Evolutionary conservation across 2,329 filamentous ascomycete genomes (phyloP).

Genomic region (Tricladium varicosporioides): DNA sequence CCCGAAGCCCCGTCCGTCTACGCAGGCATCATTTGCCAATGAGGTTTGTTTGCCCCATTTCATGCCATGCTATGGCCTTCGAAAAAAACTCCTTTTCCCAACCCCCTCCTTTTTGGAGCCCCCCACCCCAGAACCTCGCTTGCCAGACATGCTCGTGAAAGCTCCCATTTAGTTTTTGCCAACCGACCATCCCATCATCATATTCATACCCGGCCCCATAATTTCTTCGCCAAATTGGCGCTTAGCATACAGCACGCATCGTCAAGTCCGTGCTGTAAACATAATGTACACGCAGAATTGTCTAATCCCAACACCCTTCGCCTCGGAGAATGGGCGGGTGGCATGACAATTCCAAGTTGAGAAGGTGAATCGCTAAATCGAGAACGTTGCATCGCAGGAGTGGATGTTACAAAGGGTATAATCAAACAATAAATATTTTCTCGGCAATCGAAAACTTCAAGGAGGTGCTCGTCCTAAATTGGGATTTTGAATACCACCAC

Average conservation of each 20-base stretch:
- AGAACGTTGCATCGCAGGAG: background rate
- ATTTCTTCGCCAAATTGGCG: background rate
- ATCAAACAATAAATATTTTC: background rate
- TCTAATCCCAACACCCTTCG: background rate
- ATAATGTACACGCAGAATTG: background rate
- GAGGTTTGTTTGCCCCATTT: too few species aligned
- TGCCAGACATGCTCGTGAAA: too few species aligned
- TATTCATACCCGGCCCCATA: conserved; percentile 1
- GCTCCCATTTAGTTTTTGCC: background rate
- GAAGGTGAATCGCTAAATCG: background rate
- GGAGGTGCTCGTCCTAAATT: conserved; percentile 27
- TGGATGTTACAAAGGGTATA: background rate
- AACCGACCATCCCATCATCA: conserved; percentile 2
- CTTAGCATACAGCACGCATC: background rate
- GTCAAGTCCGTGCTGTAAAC: background rate
- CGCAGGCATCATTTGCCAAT: too few species aligned
- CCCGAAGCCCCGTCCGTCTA: too few species aligned
- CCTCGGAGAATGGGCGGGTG: background rate
- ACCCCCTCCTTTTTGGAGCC: too few species aligned
- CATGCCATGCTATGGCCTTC: too few species aligned
- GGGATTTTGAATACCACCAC: conserved; percentile 7
- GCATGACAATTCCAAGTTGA: background rate
- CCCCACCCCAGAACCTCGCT: too few species aligned
- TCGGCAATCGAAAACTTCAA: conserved; percentile 14
- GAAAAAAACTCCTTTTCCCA: too few species aligned